Evolutionary conservation across 208 protist species (phyloP).

Genomic region (Tritrichomonas foetus): DNA sequence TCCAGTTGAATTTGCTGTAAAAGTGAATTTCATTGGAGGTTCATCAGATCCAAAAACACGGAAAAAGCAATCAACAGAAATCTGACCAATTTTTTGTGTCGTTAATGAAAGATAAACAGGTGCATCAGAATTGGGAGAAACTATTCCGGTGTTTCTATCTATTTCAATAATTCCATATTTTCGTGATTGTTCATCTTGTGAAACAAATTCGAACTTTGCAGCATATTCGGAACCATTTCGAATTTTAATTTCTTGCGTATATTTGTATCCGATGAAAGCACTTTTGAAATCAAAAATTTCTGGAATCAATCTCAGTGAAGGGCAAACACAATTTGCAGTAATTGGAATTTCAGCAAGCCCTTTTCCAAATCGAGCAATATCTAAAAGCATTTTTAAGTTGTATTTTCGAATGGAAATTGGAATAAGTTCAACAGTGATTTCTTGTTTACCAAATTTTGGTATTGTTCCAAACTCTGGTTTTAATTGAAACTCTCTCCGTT

Average conservation of each 20-base stretch:
- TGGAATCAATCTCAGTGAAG: not conserved
- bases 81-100: not conserved
- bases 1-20: conserved; percentile 6
- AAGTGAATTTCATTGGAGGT: not conserved
- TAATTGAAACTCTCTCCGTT: conserved; percentile 8
- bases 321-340: not conserved
- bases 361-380: not conserved
- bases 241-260: not conserved
- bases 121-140: not conserved
- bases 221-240: not conserved
- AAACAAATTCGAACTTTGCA: conserved; percentile 2
- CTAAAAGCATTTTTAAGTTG: not conserved
- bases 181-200: too few species aligned
- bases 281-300: not conserved
- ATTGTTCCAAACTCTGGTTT: not conserved
- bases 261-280: conserved; percentile 30
- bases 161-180: not conserved
- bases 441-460: not conserved
- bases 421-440: not conserved
- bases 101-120: not conserved
- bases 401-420: not conserved
- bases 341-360: not conserved
- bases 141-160: not conserved
- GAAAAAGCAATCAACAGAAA: not conserved
- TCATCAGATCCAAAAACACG: conserved; percentile 33